These are phyloP conservation scores for Collybia mongolica DNA, from an alignment of 768 basidiomycete genomes.

Conservation along the genomic window DNA sequence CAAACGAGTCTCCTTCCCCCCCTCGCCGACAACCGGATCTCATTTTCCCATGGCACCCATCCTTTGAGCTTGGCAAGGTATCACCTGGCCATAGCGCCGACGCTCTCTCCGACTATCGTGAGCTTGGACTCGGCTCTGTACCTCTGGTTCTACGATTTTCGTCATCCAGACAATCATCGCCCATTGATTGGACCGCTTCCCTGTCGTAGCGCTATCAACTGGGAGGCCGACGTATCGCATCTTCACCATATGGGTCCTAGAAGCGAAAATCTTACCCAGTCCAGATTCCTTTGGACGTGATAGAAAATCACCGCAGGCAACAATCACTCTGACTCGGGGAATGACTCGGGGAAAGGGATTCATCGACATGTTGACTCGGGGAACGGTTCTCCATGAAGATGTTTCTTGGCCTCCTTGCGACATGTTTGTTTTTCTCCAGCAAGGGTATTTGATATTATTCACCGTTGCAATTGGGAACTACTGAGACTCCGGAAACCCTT, in stretches of 20 bases:
- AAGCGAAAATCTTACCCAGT: too few relatives aligned
- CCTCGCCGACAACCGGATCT: background rate
- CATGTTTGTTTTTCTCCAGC: too few relatives aligned
- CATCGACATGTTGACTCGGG: slow-evolving; percentile 7
- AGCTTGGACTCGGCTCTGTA: background rate
- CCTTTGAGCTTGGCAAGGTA: background rate
- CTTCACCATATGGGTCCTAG: too few relatives aligned
- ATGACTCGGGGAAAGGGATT: slow-evolving; percentile 7
- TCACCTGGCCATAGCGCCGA: background rate
- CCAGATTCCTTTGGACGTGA: background rate
- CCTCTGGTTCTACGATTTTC: background rate
- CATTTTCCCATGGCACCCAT: background rate
- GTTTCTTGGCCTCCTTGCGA: too few relatives aligned
- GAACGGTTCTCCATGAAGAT: background rate
- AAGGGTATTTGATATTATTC: too few relatives aligned
- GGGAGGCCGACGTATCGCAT: too few relatives aligned
- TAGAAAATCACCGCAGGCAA: background rate
- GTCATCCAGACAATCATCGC: background rate
- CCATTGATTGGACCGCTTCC: background rate
- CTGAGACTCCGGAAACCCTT: background rate
- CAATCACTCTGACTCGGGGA: slow-evolving; percentile 6
- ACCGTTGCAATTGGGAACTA: background rate
- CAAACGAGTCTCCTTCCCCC: background rate
- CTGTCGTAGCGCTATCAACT: background rate
- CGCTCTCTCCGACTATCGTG: background rate